Percentiles rank a stretch among this genome's conserved stretches.
Conservation (phyloP, 495 filamentous ascomycete species). For the Xylaria nigripes region DNA sequence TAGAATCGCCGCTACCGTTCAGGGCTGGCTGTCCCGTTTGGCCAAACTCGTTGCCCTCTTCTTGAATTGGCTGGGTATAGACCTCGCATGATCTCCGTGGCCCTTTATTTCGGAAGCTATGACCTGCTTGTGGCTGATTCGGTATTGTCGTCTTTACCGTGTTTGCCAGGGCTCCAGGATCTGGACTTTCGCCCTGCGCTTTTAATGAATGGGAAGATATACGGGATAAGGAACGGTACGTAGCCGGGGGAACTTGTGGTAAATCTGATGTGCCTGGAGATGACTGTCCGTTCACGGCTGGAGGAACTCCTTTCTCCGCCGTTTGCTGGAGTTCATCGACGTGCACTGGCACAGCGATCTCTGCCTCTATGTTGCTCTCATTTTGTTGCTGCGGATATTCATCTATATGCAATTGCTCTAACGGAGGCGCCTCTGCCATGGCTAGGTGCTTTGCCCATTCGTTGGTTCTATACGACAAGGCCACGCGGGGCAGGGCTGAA, state of each 20-base stretch:
- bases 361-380: constrained; percentile 23
- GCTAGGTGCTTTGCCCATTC: constrained; percentile 93
- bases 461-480: constrained; percentile 80
- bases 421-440: constrained; percentile 66
- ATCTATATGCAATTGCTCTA: constrained; percentile 48
- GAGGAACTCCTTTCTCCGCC: constrained; percentile 42
- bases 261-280: constrained; percentile 26
- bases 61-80: constrained; percentile 31
- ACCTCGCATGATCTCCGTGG: constrained; percentile 24
- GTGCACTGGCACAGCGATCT: constrained; percentile 54
- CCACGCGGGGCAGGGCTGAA: constrained; percentile 56
- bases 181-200: constrained; percentile 24
- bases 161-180: constrained; percentile 17
- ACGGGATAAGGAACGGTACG: constrained; percentile 35
- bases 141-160: constrained; percentile 12
- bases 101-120: constrained; percentile 11
- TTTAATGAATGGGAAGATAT: constrained; percentile 35
- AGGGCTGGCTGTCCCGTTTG: constrained; percentile 12
- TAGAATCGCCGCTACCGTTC: constrained; percentile 9
- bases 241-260: constrained; percentile 25
- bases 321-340: constrained; percentile 63
- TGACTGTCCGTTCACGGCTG: constrained; percentile 29
- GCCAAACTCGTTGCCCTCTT: constrained; percentile 25
- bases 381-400: constrained; percentile 26
- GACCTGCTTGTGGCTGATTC: constrained; percentile 13